Base-by-base conservation (phyloP, 208 protist genomes). In the Crithidia fasciculata region DNA sequence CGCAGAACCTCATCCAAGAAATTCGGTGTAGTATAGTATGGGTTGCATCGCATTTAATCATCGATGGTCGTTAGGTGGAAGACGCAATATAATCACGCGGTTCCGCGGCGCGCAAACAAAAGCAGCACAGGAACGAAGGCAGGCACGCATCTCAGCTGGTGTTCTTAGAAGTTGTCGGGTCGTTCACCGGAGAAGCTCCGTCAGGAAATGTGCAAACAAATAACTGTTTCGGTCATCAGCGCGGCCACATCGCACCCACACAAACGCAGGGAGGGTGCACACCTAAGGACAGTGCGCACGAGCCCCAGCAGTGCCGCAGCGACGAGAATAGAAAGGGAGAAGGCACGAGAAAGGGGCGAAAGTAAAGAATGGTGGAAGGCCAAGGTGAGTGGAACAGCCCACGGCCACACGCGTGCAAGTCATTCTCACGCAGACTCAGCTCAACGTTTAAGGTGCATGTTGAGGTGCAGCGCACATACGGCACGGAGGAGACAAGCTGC, bases 21-120 rank as follows among this genome's bases (percentile, higher is more conserved):
- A 67, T 60, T 71, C 66, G 66, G 66, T 71, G 55, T 71, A 66
- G 72, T 77, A 60, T 77, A 77, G 72, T 77, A 77, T 77, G 61
- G 59, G 45, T 58, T 60, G 64, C 64, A 58, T 70, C 53, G 39
- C 58, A 67, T 67, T 10, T 74, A 74, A 74, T 74, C 69, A 74
- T 65, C 50, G 44, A 52, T 12, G 40, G 50, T 69, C 63, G 63
- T 69, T 69, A 69, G 63, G 63, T 69, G 63, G 63, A 59, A 66
- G 69, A 57, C 49, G 53, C 71, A 60, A 47, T 49, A 58, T 65
- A 74, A 74, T 63, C 69, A 74, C 47, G 36, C 40, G 62, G 66
- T 44, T 59, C 66, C 40, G 9, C 66, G 41, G 57, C 44, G 56
- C n/a, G 36, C 39, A 55, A n/a, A 57, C 28, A 28, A 28, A 28